These are phyloP conservation scores for Leccinum truebloodii DNA, from an alignment of 768 basidiomycete genomes.

Conservation along the genomic window DNA sequence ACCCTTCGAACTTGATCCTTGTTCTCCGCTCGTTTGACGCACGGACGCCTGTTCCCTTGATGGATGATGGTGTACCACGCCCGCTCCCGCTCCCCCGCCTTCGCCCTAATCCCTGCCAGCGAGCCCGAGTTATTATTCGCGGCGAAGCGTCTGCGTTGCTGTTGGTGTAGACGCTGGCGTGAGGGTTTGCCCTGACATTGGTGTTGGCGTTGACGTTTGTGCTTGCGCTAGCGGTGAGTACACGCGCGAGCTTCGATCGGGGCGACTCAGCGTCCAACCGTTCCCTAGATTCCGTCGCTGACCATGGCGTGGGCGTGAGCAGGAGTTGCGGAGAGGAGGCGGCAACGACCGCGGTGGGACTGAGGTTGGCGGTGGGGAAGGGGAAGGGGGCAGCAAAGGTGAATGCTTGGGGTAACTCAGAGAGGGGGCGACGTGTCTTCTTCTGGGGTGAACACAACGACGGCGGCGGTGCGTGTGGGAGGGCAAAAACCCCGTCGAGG, in stretches of 20 bases:
- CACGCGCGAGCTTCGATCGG: constrained; percentile 24
- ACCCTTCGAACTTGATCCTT: constrained; percentile 9
- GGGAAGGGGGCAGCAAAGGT: background rate
- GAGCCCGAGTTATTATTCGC: background rate
- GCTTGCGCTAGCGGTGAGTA: constrained; percentile 4
- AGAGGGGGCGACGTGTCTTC: background rate
- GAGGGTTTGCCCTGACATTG: no score
- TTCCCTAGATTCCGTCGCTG: background rate
- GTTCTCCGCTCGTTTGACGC: constrained; percentile 9
- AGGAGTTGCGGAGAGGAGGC: background rate
- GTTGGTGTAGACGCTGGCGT: background rate
- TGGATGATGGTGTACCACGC: background rate
- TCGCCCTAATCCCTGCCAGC: background rate
- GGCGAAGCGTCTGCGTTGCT: background rate
- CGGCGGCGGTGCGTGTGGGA: background rate
- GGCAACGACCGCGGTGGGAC: background rate
- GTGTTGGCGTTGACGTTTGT: background rate
- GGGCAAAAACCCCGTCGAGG: constrained; percentile 24
- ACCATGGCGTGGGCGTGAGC: background rate
- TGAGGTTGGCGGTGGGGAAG: background rate
- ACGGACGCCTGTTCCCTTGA: background rate
- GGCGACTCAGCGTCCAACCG: constrained; percentile 11
- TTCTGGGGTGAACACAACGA: background rate
- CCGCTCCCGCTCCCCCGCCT: background rate
- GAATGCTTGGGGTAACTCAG: background rate